Evolutionary conservation across 371 early-diverging fungal genomes (phyloP), one percentile per base, ranked within the genome.

Genomic region (Mucor plumbeus): DNA sequence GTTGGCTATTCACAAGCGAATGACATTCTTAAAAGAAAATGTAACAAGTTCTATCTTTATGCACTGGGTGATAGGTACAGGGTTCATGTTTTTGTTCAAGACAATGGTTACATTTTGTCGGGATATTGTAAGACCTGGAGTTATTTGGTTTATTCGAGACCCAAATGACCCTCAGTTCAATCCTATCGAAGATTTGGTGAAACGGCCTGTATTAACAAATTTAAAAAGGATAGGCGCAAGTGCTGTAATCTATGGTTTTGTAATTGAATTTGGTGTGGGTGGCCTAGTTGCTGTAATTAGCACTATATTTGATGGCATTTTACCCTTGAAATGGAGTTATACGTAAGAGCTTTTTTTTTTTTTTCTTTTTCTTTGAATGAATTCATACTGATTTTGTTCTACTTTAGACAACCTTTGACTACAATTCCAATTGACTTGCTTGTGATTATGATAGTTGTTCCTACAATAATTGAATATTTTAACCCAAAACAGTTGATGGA

Each of bases 81-180:
- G 85, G 2, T 94, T 94, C 75, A 94, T 96, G 94, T 93, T 94
- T 68, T 83, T 92, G 63, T 92, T 97, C 83, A 90, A 96, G 2
- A 70, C 84, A 13, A 91, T 94, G 69, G 87, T 97, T 26, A 68
- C 87, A 17, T 74, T 85, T 44, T 91, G 92, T 35, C 88, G 96
- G 31, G 84, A 88, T 35, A 82, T 92, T 26, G 85, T 95, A n/a
- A 90, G 97, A 0, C 92, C 92, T 1, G 96, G 96, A 21, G 93
- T 96, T 26, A 83, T 97, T 81, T 96, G 96, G 96, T 96, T 97
- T 75, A 92, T 97, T 61, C 90, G 97, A 47, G 95, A 97, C 68
- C 97, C 97, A 4, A 93, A 93, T 56, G 96, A 97, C 71, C 94
- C 95, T 7, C 87, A 91, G 17, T 94, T 94, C 75, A 89, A 93